Percentiles rank a stretch among this genome's conserved stretches.
These are phyloP conservation scores for Xerocomellus chrysenteron DNA, from an alignment of 768 basidiomycete species.

Conservation along the genomic window DNA sequence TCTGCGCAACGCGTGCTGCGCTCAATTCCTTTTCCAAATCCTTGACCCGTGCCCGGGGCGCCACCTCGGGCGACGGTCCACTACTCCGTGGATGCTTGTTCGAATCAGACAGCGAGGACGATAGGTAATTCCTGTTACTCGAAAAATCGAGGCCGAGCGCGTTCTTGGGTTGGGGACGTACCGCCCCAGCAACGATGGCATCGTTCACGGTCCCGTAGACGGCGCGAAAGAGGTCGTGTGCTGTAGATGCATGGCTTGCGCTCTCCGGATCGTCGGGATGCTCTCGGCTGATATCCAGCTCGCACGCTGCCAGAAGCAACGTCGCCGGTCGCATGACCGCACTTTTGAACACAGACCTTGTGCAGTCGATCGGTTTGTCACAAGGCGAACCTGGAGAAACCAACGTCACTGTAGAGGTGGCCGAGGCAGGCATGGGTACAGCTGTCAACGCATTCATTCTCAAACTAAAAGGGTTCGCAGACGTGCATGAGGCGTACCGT, in stretches of 20 bases:
- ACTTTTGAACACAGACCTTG: constrained; percentile 8
- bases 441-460: constrained; percentile 17
- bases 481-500: constrained; percentile 25
- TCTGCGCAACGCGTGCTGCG: constrained; percentile 11
- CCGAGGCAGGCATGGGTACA: constrained; percentile 7
- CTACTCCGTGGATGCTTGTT: not conserved
- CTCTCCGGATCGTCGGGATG: constrained; percentile 20
- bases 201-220: constrained; percentile 29
- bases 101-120: not conserved
- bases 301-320: constrained; percentile 33
- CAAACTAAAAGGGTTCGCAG: constrained; percentile 11
- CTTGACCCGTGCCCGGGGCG: constrained; percentile 13
- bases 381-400: constrained; percentile 6
- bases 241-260: constrained; percentile 17
- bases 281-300: constrained; percentile 33
- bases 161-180: constrained; percentile 16
- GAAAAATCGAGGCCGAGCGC: constrained; percentile 29
- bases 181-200: constrained; percentile 16
- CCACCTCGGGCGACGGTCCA: not conserved
- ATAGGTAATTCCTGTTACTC: not conserved
- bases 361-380: constrained; percentile 6
- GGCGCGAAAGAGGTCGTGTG: constrained; percentile 31
- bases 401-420: constrained; percentile 5
- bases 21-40: constrained; percentile 27
- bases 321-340: constrained; percentile 28